phyloP scores from a whole-genome alignment of 805 yeast species.

The Blastobotrys attinorum region DNA sequence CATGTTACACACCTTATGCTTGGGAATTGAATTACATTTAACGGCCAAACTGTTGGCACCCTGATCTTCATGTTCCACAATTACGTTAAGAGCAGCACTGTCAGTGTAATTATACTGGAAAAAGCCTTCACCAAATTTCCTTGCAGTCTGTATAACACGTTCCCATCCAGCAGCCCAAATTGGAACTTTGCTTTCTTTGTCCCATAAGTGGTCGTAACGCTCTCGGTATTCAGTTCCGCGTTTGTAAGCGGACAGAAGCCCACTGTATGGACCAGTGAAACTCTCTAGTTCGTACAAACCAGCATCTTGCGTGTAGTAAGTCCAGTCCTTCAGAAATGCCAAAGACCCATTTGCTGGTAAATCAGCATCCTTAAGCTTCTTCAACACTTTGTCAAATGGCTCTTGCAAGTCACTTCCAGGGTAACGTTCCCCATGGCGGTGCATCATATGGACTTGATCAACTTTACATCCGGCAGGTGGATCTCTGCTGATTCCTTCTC shows the following conservation, averaged over 20 bases:
- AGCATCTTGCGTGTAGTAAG: background rate
- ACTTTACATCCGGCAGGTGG: slow-evolving; percentile 45
- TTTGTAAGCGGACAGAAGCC: background rate
- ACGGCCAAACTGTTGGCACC: slow-evolving; percentile 61
- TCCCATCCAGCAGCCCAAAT: slow-evolving; percentile 49
- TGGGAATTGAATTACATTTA: slow-evolving; percentile 18
- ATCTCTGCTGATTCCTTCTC: slow-evolving; percentile 46
- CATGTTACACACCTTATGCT: slow-evolving; percentile 20
- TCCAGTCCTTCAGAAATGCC: slow-evolving; percentile 1
- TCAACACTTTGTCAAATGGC: background rate
- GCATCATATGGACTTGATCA: slow-evolving; percentile 45
- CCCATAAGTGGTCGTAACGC: slow-evolving; percentile 1
- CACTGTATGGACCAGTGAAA: slow-evolving; percentile 1
- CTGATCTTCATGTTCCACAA: slow-evolving; percentile 39
- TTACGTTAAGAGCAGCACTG: slow-evolving; percentile 32
- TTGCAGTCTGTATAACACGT: slow-evolving; percentile 49
- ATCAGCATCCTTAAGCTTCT: background rate
- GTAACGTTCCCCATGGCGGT: slow-evolving; percentile 56
- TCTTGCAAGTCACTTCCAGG: slow-evolving; percentile 26
- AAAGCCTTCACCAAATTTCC: slow-evolving; percentile 53
- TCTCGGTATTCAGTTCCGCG: background rate
- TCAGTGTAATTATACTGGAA: slow-evolving; percentile 37
- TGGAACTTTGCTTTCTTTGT: slow-evolving; percentile 30
- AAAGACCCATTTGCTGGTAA: slow-evolving; percentile 1
- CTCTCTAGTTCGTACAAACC: slow-evolving; percentile 1